Base-by-base conservation (phyloP, 202 grass and related monocot species). In the Musa balbisiana region DNA sequence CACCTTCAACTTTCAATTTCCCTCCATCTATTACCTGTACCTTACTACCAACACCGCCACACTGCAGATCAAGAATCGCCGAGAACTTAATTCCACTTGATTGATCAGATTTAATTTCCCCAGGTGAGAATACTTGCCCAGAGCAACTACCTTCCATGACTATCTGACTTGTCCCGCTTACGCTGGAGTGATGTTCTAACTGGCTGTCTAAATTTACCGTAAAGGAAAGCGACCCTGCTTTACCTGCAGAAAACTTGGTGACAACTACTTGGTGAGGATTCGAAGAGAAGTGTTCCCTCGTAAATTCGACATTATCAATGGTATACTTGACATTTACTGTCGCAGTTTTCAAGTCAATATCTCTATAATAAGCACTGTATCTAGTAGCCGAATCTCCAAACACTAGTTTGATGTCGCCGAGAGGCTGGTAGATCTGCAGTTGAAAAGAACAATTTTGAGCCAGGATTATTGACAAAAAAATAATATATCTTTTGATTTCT, bases 351-450 rank as follows among this genome's bases (percentile, higher is more conserved):
- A 97, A 79, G 87, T 93, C 88, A 64, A 97, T 88, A 80, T 91
- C 79, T 86, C 94, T 87, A 87, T 64, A 82, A 83, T 97, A 97
- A 71, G 76, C 75, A 27, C 73, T 84, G 60, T 93, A 87, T 59
- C 51, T 49, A 17, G 68, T 43, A 24, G 80, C 67, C 12, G 83
- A 53, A 62, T 89, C 33, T 54, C 67, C 82, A 84, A 93, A 97
- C 22, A 78, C 81, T 81, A 97, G 55, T 83, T 86, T 25, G 27
- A 97, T 85, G 70, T 93, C 86, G 20, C 90, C 90, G 3, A 97
- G 94, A 58, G 94, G 90, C 73, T 97, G 90, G 72, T 91, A 97
- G 59, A 86, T 76, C 94, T 97, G 82, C 81, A 91, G 70, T 85
- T 55, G 43, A 64, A 62, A 49, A 11, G 66, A 21, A 23, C 13